Evolutionary conservation across 345 rosid species (phyloP).

Genomic region (Acer saccharum): DNA sequence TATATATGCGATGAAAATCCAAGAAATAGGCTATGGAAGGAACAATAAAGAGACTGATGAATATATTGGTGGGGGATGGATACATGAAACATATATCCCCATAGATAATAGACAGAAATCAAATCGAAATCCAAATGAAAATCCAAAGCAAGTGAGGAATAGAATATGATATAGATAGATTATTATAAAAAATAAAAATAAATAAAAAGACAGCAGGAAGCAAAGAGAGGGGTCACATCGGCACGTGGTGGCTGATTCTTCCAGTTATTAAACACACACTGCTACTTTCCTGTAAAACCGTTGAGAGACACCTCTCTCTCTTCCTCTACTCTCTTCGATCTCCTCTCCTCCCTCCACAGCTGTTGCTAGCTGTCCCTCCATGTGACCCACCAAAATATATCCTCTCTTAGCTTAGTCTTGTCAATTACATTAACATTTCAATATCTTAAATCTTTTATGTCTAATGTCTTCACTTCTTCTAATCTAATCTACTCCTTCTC

Average conservation of each 20-base stretch:
- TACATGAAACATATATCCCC: too few relatives aligned
- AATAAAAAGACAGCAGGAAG: slow-evolving; percentile 11
- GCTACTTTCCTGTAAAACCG: slow-evolving; percentile 31
- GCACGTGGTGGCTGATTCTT: slow-evolving; percentile 59
- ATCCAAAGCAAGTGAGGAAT: neutral
- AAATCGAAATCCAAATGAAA: neutral
- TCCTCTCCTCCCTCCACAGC: slow-evolving; percentile 32
- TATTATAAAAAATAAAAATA: too few relatives aligned
- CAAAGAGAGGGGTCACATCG: slow-evolving; percentile 40
- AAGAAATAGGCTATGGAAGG: neutral
- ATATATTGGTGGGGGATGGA: neutral
- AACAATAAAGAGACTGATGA: neutral
- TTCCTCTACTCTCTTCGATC: neutral
- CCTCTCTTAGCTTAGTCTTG: too few relatives aligned
- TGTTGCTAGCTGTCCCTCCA: slow-evolving; percentile 72
- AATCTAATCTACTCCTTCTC: neutral
- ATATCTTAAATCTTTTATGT: too few relatives aligned
- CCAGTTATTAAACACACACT: slow-evolving; percentile 20
- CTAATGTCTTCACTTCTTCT: neutral
- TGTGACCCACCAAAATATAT: slow-evolving; percentile 38
- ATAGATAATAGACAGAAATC: too few relatives aligned
- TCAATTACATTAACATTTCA: too few relatives aligned
- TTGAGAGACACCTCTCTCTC: neutral
- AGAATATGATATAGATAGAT: neutral
- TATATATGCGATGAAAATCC: neutral